Evolutionary conservation across 179 eudicot species (phyloP).

Genomic region (Dionaea muscipula): DNA sequence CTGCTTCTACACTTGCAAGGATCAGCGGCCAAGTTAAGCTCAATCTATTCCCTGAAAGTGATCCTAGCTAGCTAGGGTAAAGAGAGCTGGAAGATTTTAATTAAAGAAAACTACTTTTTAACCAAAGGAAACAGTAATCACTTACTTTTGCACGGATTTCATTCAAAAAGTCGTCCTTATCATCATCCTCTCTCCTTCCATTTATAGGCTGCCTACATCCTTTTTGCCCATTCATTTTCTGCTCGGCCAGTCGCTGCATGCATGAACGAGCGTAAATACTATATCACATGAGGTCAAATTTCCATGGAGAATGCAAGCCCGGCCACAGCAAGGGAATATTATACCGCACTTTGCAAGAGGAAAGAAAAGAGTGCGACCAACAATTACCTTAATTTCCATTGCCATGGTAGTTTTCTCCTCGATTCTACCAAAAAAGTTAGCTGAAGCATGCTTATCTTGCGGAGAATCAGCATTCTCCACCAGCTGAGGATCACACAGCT

Average conservation of each 20-base stretch:
- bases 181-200: slow-evolving; percentile 34
- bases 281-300: background rate
- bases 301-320: background rate
- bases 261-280: background rate
- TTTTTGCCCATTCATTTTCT: slow-evolving; percentile 23
- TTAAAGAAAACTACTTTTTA: background rate
- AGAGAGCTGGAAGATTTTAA: no score
- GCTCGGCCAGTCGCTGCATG: slow-evolving; percentile 24
- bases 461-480: slow-evolving; percentile 24
- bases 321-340: no score
- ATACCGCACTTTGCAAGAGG: background rate
- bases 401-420: slow-evolving; percentile 16
- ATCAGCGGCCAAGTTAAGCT: no score
- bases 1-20: no score
- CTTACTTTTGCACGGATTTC: slow-evolving; percentile 75
- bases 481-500: slow-evolving; percentile 21
- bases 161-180: slow-evolving; percentile 58
- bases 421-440: slow-evolving; percentile 19
- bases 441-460: slow-evolving; percentile 27
- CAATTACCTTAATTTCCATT: slow-evolving; percentile 30
- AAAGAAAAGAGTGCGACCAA: background rate
- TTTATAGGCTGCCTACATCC: slow-evolving; percentile 22
- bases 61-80: no score
- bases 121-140: slow-evolving; percentile 3
- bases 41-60: no score